Conservation (phyloP, 768 basidiomycete species). For the Cystoderma amianthinum region DNA sequence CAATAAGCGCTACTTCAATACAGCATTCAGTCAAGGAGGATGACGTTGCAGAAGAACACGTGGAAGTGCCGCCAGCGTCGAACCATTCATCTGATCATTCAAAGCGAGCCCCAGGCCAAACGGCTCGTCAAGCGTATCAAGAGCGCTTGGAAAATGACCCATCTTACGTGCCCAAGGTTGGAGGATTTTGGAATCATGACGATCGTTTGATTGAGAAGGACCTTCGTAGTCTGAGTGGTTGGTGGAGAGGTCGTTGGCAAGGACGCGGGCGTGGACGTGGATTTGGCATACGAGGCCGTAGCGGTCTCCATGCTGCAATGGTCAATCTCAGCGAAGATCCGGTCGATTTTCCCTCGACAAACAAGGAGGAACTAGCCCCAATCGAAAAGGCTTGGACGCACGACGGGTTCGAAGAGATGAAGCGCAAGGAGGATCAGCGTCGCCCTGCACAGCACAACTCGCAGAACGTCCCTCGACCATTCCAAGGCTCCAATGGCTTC, state of each 20-base stretch:
- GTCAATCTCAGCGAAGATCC: slow-evolving; percentile 5
- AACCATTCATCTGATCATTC: slow-evolving; percentile 2
- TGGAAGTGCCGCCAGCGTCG: background rate
- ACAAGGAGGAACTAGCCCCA: slow-evolving; percentile 36
- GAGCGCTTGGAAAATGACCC: slow-evolving; percentile 79
- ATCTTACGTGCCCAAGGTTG: slow-evolving; percentile 84
- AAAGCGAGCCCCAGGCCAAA: slow-evolving; percentile 40
- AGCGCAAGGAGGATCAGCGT: slow-evolving; percentile 60
- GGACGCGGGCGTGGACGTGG: slow-evolving; percentile 60
- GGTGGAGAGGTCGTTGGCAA: slow-evolving; percentile 83
- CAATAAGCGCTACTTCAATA: slow-evolving; percentile 17
- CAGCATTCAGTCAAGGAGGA: slow-evolving; percentile 16
- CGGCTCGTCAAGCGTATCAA: slow-evolving; percentile 82
- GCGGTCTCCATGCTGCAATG: slow-evolving; percentile 26
- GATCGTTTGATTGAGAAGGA: slow-evolving; percentile 83
- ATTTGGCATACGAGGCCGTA: slow-evolving; percentile 45
- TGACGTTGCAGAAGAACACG: slow-evolving; percentile 9
- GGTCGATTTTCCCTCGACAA: slow-evolving; percentile 9
- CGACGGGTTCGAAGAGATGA: slow-evolving; percentile 87
- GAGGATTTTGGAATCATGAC: slow-evolving; percentile 94
- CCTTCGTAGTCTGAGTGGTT: slow-evolving; percentile 72
- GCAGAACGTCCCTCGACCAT: slow-evolving; percentile 12
- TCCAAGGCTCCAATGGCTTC: slow-evolving; percentile 26
- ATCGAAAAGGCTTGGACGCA: slow-evolving; percentile 76
- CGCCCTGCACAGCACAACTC: slow-evolving; percentile 24